Conservation (phyloP, 345 rosid genomes). For the Chamaenerion angustifolium region DNA sequence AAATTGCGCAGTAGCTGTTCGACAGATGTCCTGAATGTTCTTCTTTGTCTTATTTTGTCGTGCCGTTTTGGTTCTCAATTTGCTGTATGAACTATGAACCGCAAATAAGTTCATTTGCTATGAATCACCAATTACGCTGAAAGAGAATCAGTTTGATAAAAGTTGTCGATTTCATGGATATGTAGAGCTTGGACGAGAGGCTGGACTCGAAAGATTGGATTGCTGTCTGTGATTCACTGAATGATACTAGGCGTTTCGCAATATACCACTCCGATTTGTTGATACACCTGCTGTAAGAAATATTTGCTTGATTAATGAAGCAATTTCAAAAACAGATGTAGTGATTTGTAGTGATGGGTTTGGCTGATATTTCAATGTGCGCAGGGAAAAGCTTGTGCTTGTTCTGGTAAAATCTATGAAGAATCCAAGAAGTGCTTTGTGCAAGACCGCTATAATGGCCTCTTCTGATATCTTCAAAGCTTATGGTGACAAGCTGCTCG, state of each 20-base stretch:
- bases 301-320: neutral
- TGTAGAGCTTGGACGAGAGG: constrained; percentile 5
- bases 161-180: too few relatives aligned
- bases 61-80: too few relatives aligned
- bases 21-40: too few relatives aligned
- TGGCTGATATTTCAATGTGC: neutral
- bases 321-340: constrained; percentile 3
- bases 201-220: constrained; percentile 89
- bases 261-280: constrained; percentile 59
- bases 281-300: constrained; percentile 57
- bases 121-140: too few relatives aligned
- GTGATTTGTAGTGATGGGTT: constrained; percentile 5
- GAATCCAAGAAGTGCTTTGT: constrained; percentile 94
- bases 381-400: constrained; percentile 59
- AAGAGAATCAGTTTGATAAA: too few relatives aligned
- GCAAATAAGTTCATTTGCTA: too few relatives aligned
- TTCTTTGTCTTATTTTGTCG: too few relatives aligned
- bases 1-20: too few relatives aligned
- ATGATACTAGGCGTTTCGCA: constrained; percentile 65
- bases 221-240: constrained; percentile 65
- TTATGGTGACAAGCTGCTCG: constrained; percentile 53
- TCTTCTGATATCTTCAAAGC: constrained; percentile 65
- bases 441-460: constrained; percentile 94
- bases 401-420: constrained; percentile 80
- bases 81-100: too few relatives aligned